These are phyloP conservation scores for carrot (Daucus carota) DNA, from an alignment of 129 eudicot genomes.

Conservation along the genomic window DH1_v3.0 NC_030382.2:48695501-48696000, in stretches of 20 bases:
- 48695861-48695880: slow-evolving; percentile 60
- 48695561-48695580: slow-evolving; percentile 95
- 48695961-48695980: slow-evolving; percentile 12
- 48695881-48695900: slow-evolving; percentile 54
- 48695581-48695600: slow-evolving; percentile 72
- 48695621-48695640: slow-evolving; percentile 41
- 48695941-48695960: slow-evolving; percentile 9
- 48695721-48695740: slow-evolving; percentile 29
- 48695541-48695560: slow-evolving; percentile 85
- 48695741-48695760: slow-evolving; percentile 41
- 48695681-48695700: slow-evolving; percentile 61
- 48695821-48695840: slow-evolving; percentile 37
- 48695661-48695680: slow-evolving; percentile 47
- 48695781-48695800: slow-evolving; percentile 57
- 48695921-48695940: neutral
- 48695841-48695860: slow-evolving; percentile 50
- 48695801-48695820: slow-evolving; percentile 51
- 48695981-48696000: slow-evolving; percentile 19
- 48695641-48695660: slow-evolving; percentile 58
- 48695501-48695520: slow-evolving; percentile 35
- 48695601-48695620: slow-evolving; percentile 35
- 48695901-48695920: slow-evolving; percentile 47
- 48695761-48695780: slow-evolving; percentile 36
- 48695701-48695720: slow-evolving; percentile 33
- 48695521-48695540: slow-evolving; percentile 83